A percentile compares a stretch with the other conserved stretches of the same genome.
Evolutionary conservation across 2,329 filamentous ascomycete species (phyloP).

Genomic region (Epichloe elymi): DNA sequence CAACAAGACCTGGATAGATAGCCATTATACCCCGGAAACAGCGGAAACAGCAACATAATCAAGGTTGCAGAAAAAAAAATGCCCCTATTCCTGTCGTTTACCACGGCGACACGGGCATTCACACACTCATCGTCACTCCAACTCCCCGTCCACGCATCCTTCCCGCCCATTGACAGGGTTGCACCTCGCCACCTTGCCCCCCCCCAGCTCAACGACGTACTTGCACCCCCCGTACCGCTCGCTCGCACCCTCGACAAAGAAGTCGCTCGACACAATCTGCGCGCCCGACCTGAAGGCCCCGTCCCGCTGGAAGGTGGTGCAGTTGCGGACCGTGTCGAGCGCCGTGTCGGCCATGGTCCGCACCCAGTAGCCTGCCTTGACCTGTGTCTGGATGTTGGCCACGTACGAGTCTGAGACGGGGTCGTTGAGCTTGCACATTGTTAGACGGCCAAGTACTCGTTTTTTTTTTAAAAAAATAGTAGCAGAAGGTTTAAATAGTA

Average conservation of each 20-base stretch:
- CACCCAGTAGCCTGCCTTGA: slow-evolving; percentile 34
- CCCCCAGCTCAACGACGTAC: slow-evolving; percentile 19
- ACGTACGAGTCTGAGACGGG: slow-evolving; percentile 20
- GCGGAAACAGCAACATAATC: neutral
- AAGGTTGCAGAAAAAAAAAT: neutral
- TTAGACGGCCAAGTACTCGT: neutral
- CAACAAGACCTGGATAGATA: neutral
- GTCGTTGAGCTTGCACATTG: slow-evolving; percentile 27
- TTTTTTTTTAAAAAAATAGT: too few relatives aligned
- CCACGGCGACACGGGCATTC: neutral
- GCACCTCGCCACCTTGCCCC: slow-evolving; percentile 15
- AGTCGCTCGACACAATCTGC: slow-evolving; percentile 37
- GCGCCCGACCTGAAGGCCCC: slow-evolving; percentile 29
- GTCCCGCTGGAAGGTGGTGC: slow-evolving; percentile 20
- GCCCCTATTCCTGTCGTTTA: too few relatives aligned
- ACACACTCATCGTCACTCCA: slow-evolving; percentile 2
- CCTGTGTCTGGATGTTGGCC: slow-evolving; percentile 28
- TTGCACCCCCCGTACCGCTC: slow-evolving; percentile 30
- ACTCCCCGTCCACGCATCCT: slow-evolving; percentile 8
- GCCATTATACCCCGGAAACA: neutral
- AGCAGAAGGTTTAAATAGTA: too few relatives aligned
- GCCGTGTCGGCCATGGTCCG: slow-evolving; percentile 34
- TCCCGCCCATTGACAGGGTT: slow-evolving; percentile 17
- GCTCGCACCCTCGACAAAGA: slow-evolving; percentile 31
- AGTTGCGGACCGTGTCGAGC: slow-evolving; percentile 26